phyloP scores from a whole-genome alignment of 2,329 filamentous ascomycete species.

The Xylaria multiplex region DNA sequence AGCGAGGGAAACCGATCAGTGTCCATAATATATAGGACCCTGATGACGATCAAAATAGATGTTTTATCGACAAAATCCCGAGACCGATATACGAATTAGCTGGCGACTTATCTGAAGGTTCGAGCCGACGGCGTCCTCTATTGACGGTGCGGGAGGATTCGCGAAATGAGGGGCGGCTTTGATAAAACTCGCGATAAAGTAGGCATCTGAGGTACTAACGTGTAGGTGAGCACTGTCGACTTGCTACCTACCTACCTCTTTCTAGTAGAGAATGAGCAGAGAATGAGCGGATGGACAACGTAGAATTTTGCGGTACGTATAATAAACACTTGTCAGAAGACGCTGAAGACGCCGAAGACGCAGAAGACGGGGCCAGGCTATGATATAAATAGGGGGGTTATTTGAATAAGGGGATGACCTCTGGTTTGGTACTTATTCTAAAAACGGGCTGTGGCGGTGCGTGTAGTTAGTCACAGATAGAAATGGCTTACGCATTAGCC shows the following conservation, averaged over 20 bases:
- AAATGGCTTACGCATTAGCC: slow-evolving; percentile 27
- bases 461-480: neutral
- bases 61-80: slow-evolving; percentile 1
- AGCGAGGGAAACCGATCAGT: slow-evolving; percentile 3
- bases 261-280: too few relatives aligned
- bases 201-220: neutral
- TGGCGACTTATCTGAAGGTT: neutral
- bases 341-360: too few relatives aligned
- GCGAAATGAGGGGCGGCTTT: neutral
- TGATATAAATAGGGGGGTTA: too few relatives aligned
- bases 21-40: slow-evolving; percentile 13
- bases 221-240: too few relatives aligned
- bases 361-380: too few relatives aligned
- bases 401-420: too few relatives aligned
- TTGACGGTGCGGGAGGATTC: neutral
- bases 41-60: slow-evolving; percentile 23
- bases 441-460: slow-evolving; percentile 18
- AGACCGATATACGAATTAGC: neutral
- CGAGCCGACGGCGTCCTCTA: neutral
- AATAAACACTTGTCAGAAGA: too few relatives aligned
- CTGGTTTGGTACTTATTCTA: neutral
- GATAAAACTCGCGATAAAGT: neutral
- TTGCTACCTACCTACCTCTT: too few relatives aligned
- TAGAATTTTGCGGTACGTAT: too few relatives aligned
- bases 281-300: too few relatives aligned